Base-by-base conservation (phyloP, 345 rosid genomes). In the Bretschneidera sinensis region DNA sequence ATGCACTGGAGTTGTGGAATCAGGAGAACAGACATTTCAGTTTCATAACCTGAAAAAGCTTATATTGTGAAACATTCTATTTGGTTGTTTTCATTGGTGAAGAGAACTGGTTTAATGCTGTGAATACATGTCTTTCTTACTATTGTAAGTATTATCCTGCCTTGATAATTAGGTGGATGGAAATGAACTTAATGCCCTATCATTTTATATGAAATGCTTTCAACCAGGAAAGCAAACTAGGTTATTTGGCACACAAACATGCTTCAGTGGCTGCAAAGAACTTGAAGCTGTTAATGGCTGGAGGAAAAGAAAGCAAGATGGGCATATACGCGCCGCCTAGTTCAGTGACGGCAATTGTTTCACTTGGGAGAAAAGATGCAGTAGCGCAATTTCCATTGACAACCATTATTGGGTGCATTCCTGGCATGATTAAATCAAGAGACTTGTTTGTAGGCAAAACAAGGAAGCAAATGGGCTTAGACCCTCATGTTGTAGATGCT, bases 391-490 rank as follows among this genome's bases (percentile, higher is more conserved):
- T 85, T 63, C 87, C 96, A 9, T 81, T 71, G 63, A 66, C 71
- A 5, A 87, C 97, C 25, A 57, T 84, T 24, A 67, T 62, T 3
- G 97, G 97, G 31, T 51, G 79, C 48, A 18, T 91, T 23, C 96
- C 97, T n/a, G 97, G 97, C 24, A 48, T 82, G 60, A 72, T 91
- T 65, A 91, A 91, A 72, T 87, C 97, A 1, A 68, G 65, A 24
- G 91, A 91, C 79, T 43, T 85, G 68, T 87, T 87, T 53, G 91
- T 90, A 23, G 85, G 89, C 35, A 90, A 72, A 73, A 85, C 90
- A 1, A 83, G 97, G 78, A 82, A 81, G 72, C 23, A 69, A 34
- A 59, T 78, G 76, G 91, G 90, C 2, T 71, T 82, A 63, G 57
- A 66, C 57, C 61, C 85, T 57, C 62, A 64, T 15, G 20, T 49